Conservation (phyloP, 2,329 filamentous ascomycete genomes). For the Fusarium sp. region DNA sequence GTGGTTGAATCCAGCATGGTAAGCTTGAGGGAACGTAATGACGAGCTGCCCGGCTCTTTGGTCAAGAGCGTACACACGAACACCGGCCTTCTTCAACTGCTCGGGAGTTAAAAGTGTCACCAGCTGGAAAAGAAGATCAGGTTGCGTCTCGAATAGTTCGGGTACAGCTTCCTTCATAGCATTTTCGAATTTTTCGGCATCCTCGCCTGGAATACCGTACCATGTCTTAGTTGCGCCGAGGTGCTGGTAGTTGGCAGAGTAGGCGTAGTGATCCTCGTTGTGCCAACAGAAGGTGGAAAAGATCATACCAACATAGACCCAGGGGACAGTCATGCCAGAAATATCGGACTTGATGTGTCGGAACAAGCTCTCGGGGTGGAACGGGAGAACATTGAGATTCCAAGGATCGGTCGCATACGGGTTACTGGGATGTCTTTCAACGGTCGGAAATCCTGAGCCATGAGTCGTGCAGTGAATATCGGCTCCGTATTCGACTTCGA, state of each 20-base stretch:
- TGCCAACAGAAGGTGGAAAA: constrained; percentile 99
- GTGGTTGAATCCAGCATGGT: constrained; percentile 98
- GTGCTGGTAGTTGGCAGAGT: constrained; percentile 98
- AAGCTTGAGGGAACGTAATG: constrained; percentile 96
- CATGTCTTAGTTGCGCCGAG: constrained; percentile 99
- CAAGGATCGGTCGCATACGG: constrained; percentile 91
- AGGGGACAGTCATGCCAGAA: constrained; percentile 98
- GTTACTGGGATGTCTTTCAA: constrained; percentile 90
- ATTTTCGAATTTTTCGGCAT: constrained; percentile 93
- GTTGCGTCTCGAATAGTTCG: constrained; percentile 96
- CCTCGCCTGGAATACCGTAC: constrained; percentile 96
- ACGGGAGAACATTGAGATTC: constrained; percentile 94
- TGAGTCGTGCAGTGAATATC: constrained; percentile 99
- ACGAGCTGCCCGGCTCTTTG: constrained; percentile 97
- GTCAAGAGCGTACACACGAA: constrained; percentile 94
- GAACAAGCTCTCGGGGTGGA: constrained; percentile 93
- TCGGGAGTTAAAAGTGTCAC: constrained; percentile 97
- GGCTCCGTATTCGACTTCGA: constrained; percentile 97
- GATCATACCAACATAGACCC: constrained; percentile 99
- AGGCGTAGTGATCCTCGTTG: constrained; percentile 97
- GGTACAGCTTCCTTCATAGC: constrained; percentile 97
- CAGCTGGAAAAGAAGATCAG: constrained; percentile 94
- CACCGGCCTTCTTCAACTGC: constrained; percentile 91
- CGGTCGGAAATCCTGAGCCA: constrained; percentile 95
- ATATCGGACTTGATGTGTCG: constrained; percentile 98